A percentile compares a stretch with the other conserved stretches of the same genome.
Conservation (phyloP, 1,284 basidiomycete genomes). For the Termitomyces sp. region DNA sequence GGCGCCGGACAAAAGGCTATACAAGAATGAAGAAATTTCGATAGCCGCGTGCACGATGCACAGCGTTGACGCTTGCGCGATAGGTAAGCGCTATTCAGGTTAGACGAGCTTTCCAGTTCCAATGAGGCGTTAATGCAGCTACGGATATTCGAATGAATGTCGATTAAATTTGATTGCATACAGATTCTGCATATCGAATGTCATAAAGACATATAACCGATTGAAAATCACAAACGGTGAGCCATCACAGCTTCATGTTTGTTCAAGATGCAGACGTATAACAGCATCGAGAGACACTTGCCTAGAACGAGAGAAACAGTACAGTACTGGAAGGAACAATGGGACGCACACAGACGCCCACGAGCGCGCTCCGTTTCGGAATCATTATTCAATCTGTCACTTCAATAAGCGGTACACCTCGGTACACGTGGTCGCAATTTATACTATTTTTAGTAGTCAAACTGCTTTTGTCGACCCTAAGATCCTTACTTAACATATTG, state of each 20-base stretch:
- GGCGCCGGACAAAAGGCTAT: not conserved
- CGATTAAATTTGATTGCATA: not conserved
- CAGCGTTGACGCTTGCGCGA: not conserved
- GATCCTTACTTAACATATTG: too few relatives aligned
- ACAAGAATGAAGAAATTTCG: not conserved
- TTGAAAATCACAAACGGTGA: not conserved
- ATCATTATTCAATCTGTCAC: not conserved
- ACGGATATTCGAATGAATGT: not conserved
- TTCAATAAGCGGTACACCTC: not conserved
- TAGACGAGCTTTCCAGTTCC: not conserved
- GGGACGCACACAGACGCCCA: not conserved
- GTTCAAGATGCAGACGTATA: not conserved
- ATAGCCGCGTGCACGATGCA: not conserved
- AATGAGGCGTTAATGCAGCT: not conserved
- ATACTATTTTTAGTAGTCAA: not conserved
- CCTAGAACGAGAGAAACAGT: not conserved
- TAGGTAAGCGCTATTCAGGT: not conserved
- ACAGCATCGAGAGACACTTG: not conserved
- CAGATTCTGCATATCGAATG: not conserved
- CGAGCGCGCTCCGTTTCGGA: not conserved
- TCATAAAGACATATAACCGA: not conserved
- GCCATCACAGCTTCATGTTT: not conserved
- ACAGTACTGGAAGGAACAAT: not conserved
- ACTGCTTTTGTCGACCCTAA: not conserved
- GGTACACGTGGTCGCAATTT: not conserved